Percentiles rank a stretch among this genome's conserved stretches.
Evolutionary conservation across 805 yeast species (phyloP).

Genomic region (Cyberlindnera lachancei): DNA sequence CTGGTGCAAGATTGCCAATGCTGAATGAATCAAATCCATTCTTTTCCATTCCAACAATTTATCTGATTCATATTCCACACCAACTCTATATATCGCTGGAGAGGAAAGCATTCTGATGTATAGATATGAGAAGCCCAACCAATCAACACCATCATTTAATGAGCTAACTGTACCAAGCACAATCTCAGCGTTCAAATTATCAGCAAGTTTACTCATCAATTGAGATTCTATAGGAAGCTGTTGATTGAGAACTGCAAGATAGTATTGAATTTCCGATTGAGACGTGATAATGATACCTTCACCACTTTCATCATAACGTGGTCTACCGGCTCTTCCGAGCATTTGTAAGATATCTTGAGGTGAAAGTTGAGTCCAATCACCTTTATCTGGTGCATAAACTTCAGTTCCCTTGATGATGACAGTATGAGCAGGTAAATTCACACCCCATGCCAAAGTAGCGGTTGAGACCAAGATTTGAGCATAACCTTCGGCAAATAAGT

Average conservation of each 20-base stretch:
- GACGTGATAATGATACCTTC: slow-evolving; percentile 91
- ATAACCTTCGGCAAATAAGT: slow-evolving; percentile 81
- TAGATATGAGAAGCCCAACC: slow-evolving; percentile 78
- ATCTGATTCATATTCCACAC: slow-evolving; percentile 53
- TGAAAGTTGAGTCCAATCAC: slow-evolving; percentile 84
- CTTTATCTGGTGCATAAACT: slow-evolving; percentile 84
- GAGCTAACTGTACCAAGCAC: slow-evolving; percentile 59
- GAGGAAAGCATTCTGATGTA: slow-evolving; percentile 70
- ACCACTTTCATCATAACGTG: slow-evolving; percentile 86
- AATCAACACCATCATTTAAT: slow-evolving; percentile 60
- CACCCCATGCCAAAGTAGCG: slow-evolving; percentile 97
- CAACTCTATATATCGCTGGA: slow-evolving; percentile 71
- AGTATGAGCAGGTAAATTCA: slow-evolving; percentile 89
- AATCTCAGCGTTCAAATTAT: slow-evolving; percentile 79
- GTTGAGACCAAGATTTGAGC: slow-evolving; percentile 82
- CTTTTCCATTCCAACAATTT: slow-evolving; percentile 43
- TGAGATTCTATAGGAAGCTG: slow-evolving; percentile 92
- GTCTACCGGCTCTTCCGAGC: slow-evolving; percentile 99
- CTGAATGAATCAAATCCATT: slow-evolving; percentile 68
- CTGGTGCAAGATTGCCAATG: slow-evolving; percentile 49
- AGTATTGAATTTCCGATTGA: slow-evolving; percentile 79
- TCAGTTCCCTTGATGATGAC: slow-evolving; percentile 92
- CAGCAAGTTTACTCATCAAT: slow-evolving; percentile 60
- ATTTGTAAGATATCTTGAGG: slow-evolving; percentile 94
- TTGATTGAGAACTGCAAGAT: slow-evolving; percentile 83